Conservation (phyloP, 768 basidiomycete genomes). For the Chlorophyllum brunneum region DNA sequence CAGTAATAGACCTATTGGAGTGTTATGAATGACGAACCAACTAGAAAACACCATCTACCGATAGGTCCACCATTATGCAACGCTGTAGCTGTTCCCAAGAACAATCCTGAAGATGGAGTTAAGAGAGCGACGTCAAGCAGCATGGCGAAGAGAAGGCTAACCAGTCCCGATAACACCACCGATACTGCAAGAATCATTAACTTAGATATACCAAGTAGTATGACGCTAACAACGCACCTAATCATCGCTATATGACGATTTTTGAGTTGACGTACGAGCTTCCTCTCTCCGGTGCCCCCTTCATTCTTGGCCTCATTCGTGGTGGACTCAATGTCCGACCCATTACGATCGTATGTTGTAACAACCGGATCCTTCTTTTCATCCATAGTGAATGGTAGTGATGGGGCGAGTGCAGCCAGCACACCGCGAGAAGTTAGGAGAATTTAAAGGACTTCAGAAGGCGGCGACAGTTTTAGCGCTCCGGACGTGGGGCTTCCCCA, state of each 20-base stretch:
- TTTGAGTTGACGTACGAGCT: conserved; percentile 60
- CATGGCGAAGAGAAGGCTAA: conserved; percentile 21
- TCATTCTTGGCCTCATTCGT: not conserved
- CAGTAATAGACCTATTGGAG: conserved; percentile 51
- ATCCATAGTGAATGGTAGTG: conserved; percentile 9
- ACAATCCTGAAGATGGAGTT: conserved; percentile 44
- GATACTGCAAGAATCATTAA: conserved; percentile 36
- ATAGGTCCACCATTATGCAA: conserved; percentile 61
- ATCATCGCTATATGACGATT: conserved; percentile 84
- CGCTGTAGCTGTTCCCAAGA: conserved; percentile 57
- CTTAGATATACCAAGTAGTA: not conserved
- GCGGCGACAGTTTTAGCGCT: too few species aligned
- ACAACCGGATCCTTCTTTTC: conserved; percentile 4
- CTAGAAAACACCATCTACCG: conserved; percentile 32
- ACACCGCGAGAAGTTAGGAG: too few species aligned
- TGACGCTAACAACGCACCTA: conserved; percentile 34
- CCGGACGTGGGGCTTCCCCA: too few species aligned
- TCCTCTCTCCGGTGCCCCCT: conserved; percentile 6
- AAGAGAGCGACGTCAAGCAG: not conserved
- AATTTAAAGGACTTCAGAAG: too few species aligned
- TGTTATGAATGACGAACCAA: not conserved
- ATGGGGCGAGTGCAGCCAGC: too few species aligned
- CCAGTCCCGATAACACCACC: conserved; percentile 62
- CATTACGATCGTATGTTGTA: not conserved
- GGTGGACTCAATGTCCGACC: conserved; percentile 8